Conservation (phyloP, 371 early-diverging fungal species). For the Basidiobolus meristosporus region DNA sequence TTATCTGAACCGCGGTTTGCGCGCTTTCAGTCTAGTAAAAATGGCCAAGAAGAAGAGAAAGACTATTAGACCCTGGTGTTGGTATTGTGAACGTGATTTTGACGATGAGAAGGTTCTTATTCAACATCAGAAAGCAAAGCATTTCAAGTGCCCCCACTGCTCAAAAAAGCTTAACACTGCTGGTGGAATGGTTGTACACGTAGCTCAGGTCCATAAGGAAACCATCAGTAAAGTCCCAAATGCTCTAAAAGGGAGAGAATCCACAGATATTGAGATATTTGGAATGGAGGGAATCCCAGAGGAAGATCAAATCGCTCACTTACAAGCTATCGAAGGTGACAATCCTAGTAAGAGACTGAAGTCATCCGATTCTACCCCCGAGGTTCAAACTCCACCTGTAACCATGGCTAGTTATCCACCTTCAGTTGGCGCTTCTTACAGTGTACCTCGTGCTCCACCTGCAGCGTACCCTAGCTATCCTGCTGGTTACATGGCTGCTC, state of each 20-base stretch:
- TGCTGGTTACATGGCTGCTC: too few species aligned
- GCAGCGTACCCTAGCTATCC: too few species aligned
- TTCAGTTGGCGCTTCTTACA: too few species aligned
- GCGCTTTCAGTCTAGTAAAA: neutral
- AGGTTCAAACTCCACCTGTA: too few species aligned
- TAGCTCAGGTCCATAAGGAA: conserved; percentile 85
- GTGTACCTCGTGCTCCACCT: too few species aligned
- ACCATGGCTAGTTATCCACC: too few species aligned
- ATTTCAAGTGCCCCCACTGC: conserved; percentile 81
- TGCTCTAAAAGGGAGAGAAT: conserved; percentile 69
- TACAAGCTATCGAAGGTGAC: conserved; percentile 16
- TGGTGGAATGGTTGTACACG: conserved; percentile 80
- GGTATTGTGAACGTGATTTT: conserved; percentile 94
- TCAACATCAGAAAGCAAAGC: conserved; percentile 78
- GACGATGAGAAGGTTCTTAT: conserved; percentile 89
- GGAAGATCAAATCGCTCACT: conserved; percentile 52
- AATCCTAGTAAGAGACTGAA: too few species aligned
- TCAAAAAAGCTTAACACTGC: conserved; percentile 75
- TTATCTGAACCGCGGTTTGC: too few species aligned
- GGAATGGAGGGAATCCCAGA: conserved; percentile 89
- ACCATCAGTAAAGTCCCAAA: conserved; percentile 58
- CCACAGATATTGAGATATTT: conserved; percentile 75
- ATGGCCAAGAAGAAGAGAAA: conserved; percentile 47
- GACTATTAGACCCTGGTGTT: conserved; percentile 50
- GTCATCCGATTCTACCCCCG: too few species aligned